A percentile compares a stretch with the other conserved stretches of the same genome.
Conservation (phyloP, 495 filamentous ascomycete species). For the Penicillium odoratum region DNA sequence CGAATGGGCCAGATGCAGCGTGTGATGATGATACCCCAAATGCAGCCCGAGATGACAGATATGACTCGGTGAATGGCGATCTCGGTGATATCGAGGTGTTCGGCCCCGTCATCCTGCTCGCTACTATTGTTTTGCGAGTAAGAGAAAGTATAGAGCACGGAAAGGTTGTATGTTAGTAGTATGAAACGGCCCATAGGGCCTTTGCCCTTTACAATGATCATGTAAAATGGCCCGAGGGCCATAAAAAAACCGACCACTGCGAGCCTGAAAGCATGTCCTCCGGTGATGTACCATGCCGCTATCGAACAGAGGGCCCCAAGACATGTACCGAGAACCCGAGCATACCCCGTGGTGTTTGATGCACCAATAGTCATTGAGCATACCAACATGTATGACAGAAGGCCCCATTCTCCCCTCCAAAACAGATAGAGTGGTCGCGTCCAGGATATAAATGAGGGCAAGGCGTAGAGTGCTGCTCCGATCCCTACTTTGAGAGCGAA, state of each 20-base stretch:
- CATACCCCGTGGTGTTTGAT: constrained; percentile 84
- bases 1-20: constrained; percentile 91
- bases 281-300: constrained; percentile 70
- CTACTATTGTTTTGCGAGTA: constrained; percentile 72
- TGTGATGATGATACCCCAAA: constrained; percentile 93
- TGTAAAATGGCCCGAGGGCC: constrained; percentile 78
- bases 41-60: constrained; percentile 80
- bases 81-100: constrained; percentile 76
- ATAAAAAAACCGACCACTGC: constrained; percentile 78
- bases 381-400: constrained; percentile 98
- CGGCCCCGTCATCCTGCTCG: constrained; percentile 73
- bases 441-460: constrained; percentile 77
- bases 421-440: constrained; percentile 79
- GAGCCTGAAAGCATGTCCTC: constrained; percentile 70
- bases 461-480: constrained; percentile 82
- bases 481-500: constrained; percentile 92
- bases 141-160: constrained; percentile 90
- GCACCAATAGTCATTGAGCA: constrained; percentile 97
- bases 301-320: constrained; percentile 76
- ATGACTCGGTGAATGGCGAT: constrained; percentile 90
- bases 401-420: constrained; percentile 96
- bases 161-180: constrained; percentile 93
- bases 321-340: constrained; percentile 85
- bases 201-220: constrained; percentile 80
- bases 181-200: constrained; percentile 91